A percentile compares a stretch with the other conserved stretches of the same genome.
phyloP scores from a whole-genome alignment of 73 alveolate genomes.

The Paramecium caudatum region DNA sequence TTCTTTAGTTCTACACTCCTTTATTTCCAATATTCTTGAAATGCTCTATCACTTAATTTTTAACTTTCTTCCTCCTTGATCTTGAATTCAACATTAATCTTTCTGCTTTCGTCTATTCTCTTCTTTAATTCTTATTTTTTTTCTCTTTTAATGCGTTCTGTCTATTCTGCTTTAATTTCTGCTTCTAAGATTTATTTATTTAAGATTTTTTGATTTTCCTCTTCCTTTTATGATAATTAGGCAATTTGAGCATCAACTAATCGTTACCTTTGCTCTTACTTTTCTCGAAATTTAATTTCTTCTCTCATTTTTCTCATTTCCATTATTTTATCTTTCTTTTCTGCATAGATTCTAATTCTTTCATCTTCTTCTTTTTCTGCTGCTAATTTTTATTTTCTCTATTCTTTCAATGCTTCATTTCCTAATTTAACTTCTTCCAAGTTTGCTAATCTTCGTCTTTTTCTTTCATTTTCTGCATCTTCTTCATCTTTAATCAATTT shows the following conservation, averaged over 20 bases:
- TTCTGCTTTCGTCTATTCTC: conserved; percentile 42
- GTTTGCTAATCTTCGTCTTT: conserved; percentile 81
- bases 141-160: conserved; percentile 82
- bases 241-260: conserved; percentile 86
- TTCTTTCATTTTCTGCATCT: conserved; percentile 84
- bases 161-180: conserved; percentile 89
- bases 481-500: conserved; percentile 76
- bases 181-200: conserved; percentile 84
- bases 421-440: conserved; percentile 73
- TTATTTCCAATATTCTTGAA: conserved; percentile 86
- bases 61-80: not conserved
- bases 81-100: conserved; percentile 22
- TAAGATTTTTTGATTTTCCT: conserved; percentile 82
- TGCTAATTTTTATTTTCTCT: conserved; percentile 72
- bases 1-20: conserved; percentile 83
- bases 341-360: conserved; percentile 87
- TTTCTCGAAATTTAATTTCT: conserved; percentile 84
- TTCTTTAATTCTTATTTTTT: conserved; percentile 8
- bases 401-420: conserved; percentile 74
- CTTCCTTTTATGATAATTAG: conserved; percentile 73
- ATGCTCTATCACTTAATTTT: conserved; percentile 74
- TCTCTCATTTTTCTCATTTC: conserved; percentile 86
- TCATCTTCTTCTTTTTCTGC: conserved; percentile 91
- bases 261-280: conserved; percentile 83
- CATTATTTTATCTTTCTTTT: conserved; percentile 86